A percentile compares a stretch with the other conserved stretches of the same genome.
These are phyloP conservation scores for Truncatella angustata DNA, from an alignment of 2,329 filamentous ascomycete species.

Conservation along the genomic window DNA sequence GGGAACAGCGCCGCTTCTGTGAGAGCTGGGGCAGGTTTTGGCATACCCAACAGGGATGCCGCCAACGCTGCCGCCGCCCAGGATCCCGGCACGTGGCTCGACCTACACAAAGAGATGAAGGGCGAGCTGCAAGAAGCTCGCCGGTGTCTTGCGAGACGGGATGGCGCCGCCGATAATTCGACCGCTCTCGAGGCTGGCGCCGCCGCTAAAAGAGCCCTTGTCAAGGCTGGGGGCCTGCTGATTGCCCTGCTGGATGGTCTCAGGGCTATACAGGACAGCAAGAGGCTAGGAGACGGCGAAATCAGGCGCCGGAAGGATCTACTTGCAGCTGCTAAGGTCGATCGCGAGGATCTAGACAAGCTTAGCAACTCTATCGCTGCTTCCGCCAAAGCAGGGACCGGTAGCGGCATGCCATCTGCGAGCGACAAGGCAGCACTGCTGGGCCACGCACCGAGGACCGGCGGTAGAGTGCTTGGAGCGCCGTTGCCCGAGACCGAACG, in stretches of 20 bases:
- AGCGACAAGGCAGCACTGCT: constrained; percentile 52
- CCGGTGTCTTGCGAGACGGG: constrained; percentile 64
- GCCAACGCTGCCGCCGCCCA: constrained; percentile 42
- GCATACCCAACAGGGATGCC: constrained; percentile 28
- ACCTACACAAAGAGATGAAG: constrained; percentile 74
- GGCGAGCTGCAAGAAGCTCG: constrained; percentile 65
- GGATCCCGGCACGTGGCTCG: constrained; percentile 71
- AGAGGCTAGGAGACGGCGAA: constrained; percentile 70
- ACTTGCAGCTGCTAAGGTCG: constrained; percentile 66
- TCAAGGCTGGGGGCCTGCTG: constrained; percentile 66
- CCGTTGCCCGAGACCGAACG: constrained; percentile 73
- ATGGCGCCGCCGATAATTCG: constrained; percentile 52
- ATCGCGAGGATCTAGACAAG: constrained; percentile 73
- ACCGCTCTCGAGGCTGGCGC: constrained; percentile 61
- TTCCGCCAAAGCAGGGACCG: constrained; percentile 41
- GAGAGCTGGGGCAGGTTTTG: constrained; percentile 39
- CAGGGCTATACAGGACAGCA: constrained; percentile 50
- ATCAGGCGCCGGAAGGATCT: constrained; percentile 69
- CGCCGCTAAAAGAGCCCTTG: constrained; percentile 71
- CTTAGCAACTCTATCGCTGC: constrained; percentile 55
- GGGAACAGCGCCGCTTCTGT: constrained; percentile 48
- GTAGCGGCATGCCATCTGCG: constrained; percentile 46
- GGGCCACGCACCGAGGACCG: constrained; percentile 33
- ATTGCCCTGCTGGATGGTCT: constrained; percentile 65
- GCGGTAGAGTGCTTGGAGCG: constrained; percentile 69